Conservation (phyloP, 106 monocot species). For the Chionographis japonica region DNA sequence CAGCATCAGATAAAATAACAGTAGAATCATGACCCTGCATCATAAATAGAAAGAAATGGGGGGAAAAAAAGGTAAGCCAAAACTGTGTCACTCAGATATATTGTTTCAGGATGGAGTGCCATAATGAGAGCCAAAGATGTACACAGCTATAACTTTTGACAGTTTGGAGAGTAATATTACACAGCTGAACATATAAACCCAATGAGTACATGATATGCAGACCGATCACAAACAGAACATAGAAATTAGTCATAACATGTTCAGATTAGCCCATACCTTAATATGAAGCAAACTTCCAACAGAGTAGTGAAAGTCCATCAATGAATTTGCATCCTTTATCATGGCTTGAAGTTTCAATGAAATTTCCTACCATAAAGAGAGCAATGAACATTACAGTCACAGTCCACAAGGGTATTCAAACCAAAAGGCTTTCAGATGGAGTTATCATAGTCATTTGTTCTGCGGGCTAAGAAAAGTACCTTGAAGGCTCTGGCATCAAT, state of each 20-base stretch:
- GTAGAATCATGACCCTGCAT: slow-evolving; percentile 63
- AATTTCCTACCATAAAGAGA: slow-evolving; percentile 35
- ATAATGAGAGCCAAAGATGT: too few species aligned
- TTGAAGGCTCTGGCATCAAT: slow-evolving; percentile 27
- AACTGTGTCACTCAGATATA: neutral
- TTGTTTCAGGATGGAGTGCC: too few species aligned
- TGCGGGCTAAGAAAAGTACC: slow-evolving; percentile 23
- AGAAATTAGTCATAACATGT: too few species aligned
- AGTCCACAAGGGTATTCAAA: neutral
- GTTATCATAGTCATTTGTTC: neutral
- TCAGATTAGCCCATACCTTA: slow-evolving; percentile 42
- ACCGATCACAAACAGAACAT: too few species aligned
- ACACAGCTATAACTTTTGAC: too few species aligned
- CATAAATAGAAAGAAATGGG: neutral
- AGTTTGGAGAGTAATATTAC: too few species aligned
- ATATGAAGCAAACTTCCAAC: slow-evolving; percentile 62
- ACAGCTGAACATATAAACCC: too few species aligned
- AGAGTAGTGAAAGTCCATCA: slow-evolving; percentile 58
- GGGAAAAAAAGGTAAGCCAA: neutral
- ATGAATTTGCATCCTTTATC: slow-evolving; percentile 51
- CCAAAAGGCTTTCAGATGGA: too few species aligned
- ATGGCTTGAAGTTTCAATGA: slow-evolving; percentile 44
- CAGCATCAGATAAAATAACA: slow-evolving; percentile 49
- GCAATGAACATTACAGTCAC: neutral
- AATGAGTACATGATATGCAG: too few species aligned